Evolutionary conservation across 2,329 filamentous ascomycete genomes (phyloP).

Genomic region (Fusarium globosum): DNA sequence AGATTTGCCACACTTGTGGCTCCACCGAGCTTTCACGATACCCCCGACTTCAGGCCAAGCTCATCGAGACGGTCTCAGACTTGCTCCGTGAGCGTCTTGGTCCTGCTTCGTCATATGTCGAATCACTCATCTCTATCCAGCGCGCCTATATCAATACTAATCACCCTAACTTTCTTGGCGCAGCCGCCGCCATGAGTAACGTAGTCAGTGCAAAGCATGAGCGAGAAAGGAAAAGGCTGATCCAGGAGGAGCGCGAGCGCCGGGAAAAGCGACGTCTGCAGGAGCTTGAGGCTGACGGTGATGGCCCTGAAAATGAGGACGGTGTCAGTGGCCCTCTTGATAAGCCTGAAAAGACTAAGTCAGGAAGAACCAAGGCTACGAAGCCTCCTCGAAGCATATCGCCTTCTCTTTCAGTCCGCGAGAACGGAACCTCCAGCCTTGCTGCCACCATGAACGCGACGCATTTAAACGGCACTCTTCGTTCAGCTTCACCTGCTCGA

Average conservation of each 20-base stretch:
- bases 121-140: slow-evolving; percentile 97
- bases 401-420: slow-evolving; percentile 72
- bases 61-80: slow-evolving; percentile 98
- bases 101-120: slow-evolving; percentile 89
- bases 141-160: slow-evolving; percentile 99
- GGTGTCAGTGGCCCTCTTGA: slow-evolving; percentile 54
- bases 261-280: slow-evolving; percentile 85
- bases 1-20: slow-evolving; percentile 98
- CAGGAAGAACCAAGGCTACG: slow-evolving; percentile 46
- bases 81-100: slow-evolving; percentile 91
- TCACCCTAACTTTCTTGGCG: slow-evolving; percentile 97
- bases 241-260: slow-evolving; percentile 87
- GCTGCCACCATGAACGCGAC: slow-evolving; percentile 64
- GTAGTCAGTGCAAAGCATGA: slow-evolving; percentile 96
- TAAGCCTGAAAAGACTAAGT: slow-evolving; percentile 62
- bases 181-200: slow-evolving; percentile 96
- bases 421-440: slow-evolving; percentile 72
- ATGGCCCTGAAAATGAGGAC: slow-evolving; percentile 71
- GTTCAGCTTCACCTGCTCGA: slow-evolving; percentile 57
- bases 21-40: slow-evolving; percentile 93
- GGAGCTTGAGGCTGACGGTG: slow-evolving; percentile 84
- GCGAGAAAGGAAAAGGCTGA: slow-evolving; percentile 82
- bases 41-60: slow-evolving; percentile 91
- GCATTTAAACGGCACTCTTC: slow-evolving; percentile 62
- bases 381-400: slow-evolving; percentile 80